phyloP scores from a whole-genome alignment of 495 filamentous ascomycete genomes.

The Penicillium atrosanguineum region DNA sequence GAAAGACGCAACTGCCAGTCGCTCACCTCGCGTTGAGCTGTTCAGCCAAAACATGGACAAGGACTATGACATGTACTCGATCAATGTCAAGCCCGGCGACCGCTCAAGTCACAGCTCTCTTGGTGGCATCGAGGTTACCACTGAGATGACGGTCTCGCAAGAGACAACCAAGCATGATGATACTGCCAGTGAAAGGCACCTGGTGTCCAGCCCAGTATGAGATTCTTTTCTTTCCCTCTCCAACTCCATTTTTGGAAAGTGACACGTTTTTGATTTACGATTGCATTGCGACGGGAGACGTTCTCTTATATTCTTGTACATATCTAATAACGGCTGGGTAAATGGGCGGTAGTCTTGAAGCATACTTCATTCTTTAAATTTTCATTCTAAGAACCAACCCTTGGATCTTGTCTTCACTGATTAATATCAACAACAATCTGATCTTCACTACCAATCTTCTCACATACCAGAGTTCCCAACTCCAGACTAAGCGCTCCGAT shows the following conservation, averaged over 20 bases:
- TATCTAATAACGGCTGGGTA: not conserved
- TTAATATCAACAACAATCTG: conserved; percentile 27
- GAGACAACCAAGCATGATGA: conserved; percentile 22
- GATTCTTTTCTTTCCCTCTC: not conserved
- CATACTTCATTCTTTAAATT: conserved; percentile 5
- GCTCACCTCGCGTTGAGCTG: conserved; percentile 20
- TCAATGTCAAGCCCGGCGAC: conserved; percentile 29
- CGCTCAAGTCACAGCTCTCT: conserved; percentile 9
- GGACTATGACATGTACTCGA: conserved; percentile 33
- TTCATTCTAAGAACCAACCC: not conserved
- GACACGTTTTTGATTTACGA: conserved; percentile 4
- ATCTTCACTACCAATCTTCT: conserved; percentile 19
- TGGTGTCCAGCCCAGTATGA: conserved; percentile 27
- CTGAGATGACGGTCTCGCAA: conserved; percentile 32
- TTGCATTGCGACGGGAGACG: conserved; percentile 9
- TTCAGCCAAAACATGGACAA: conserved; percentile 26
- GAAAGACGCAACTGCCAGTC: conserved; percentile 10
- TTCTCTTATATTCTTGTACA: not conserved
- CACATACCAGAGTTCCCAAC: conserved; percentile 17
- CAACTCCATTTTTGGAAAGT: not conserved
- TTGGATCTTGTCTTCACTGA: not conserved
- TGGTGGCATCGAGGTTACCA: conserved; percentile 37
- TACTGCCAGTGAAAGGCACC: conserved; percentile 19
- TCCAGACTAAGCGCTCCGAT: conserved; percentile 20
- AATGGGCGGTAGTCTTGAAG: conserved; percentile 4